Evolutionary conservation across 768 basidiomycete species (phyloP), one percentile per base, ranked within the genome.

Genomic region (Leucocoprinus birnbaumii): DNA sequence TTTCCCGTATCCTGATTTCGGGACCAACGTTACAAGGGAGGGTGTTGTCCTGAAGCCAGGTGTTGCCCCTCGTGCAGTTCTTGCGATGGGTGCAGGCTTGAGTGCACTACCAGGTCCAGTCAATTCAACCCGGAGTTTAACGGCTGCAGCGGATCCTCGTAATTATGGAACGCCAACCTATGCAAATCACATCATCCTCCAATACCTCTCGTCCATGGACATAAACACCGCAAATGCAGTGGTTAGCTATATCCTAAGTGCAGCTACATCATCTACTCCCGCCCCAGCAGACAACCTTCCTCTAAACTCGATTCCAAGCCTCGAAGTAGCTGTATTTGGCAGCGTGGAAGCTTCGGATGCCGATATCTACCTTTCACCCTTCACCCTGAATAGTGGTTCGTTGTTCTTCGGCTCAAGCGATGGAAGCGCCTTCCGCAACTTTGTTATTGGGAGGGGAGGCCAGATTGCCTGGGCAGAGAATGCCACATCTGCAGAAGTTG

Each of bases 261-360:
- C 66, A 2, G 55, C 59, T 3, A 68, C 71, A 3, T 64, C 66
- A 14, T 61, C 66, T 9, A 31, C 64, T 68, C 10, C 79, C 82
- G 7, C 80, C 82, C 3, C 59, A 70, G 3, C 66, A 66, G 18
- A 61, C 70, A 22, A 31, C 14, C 18, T 68, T 51, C 62, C 68
- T 49, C 61, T 85, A n/a, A 58, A 73, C 10, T 62, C 68, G 1
- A 68, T 87, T 43, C 86, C 84, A 21, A 57, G 68, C 1, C 62
- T 88, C 34, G 85, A 86, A 66, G 81, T 85, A 3, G 84, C 83
- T 1, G 62, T 87, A n/a, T 86, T 87, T 63, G 86, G 85, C 5
- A 69, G 76, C 13, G 65, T 87, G 22, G 61, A 65, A 13, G 72
- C 78, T 16, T 59, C 75, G 2, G 85, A 87, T 62, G 64, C 84